Percentiles rank a stretch among this genome's conserved stretches.
Conservation (phyloP, 2,329 filamentous ascomycete genomes). For the Diaporthe vaccinii region DNA sequence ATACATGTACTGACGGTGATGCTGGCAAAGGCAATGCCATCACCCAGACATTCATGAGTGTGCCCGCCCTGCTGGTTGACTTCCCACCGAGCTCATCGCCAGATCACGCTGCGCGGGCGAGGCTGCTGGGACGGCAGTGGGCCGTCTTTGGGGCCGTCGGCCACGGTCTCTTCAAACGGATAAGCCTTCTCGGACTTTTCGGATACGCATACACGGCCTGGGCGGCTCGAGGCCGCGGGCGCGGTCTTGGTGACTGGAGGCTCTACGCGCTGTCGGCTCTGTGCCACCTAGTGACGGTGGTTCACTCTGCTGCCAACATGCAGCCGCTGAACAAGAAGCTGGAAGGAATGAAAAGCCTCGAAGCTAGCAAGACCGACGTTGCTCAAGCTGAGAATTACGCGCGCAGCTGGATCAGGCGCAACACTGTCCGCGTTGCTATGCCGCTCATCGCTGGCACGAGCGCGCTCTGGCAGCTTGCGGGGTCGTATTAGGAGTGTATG, state of each 20-base stretch:
- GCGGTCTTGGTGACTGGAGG: conserved; percentile 2
- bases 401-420: not conserved
- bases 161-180: conserved; percentile 5
- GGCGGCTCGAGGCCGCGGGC: not conserved
- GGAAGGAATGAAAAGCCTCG: not conserved
- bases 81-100: not conserved
- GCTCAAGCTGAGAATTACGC: not conserved
- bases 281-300: not conserved
- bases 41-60: not conserved
- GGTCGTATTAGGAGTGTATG: not conserved
- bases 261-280: conserved; percentile 13
- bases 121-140: conserved; percentile 12
- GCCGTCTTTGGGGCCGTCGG: conserved; percentile 3
- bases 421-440: not conserved
- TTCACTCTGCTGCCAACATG: conserved; percentile 12
- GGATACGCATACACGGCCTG: conserved; percentile 3
- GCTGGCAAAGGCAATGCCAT: not conserved
- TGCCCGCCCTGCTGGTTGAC: not conserved
- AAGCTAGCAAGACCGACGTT: not conserved
- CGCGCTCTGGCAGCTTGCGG: conserved; percentile 16
- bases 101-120: not conserved
- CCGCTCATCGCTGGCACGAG: conserved; percentile 4
- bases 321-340: not conserved
- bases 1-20: not conserved
- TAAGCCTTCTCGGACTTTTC: not conserved